Percentiles rank a stretch among this genome's conserved stretches.
Conservation (phyloP, 495 filamentous ascomycete genomes). For the Lasiosphaeris hirsuta region DNA sequence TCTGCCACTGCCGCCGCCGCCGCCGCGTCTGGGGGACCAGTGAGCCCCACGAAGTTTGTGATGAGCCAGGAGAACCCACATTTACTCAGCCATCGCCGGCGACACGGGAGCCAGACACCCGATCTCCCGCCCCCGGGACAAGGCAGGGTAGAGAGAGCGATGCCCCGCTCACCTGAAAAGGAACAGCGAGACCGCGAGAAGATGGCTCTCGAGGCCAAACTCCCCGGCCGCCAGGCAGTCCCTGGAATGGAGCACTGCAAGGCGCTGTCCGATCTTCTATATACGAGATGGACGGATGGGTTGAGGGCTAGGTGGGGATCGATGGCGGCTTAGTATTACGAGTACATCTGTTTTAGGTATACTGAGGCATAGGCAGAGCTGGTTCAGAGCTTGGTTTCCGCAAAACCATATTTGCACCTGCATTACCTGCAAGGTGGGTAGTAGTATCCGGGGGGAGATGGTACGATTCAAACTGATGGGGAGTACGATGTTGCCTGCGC, state of each 20-base stretch:
- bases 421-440: too few species aligned
- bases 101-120: constrained; percentile 56
- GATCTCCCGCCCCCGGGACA: constrained; percentile 2
- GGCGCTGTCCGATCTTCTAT: constrained; percentile 84
- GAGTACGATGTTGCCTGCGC: too few species aligned
- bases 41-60: constrained; percentile 57
- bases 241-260: constrained; percentile 89
- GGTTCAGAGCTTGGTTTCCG: too few species aligned
- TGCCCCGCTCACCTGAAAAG: constrained; percentile 16
- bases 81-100: constrained; percentile 69
- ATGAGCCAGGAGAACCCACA: constrained; percentile 82
- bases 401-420: too few species aligned
- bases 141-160: constrained; percentile 5
- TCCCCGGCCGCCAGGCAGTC: constrained; percentile 47
- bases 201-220: constrained; percentile 43
- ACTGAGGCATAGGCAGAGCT: too few species aligned
- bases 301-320: constrained; percentile 71
- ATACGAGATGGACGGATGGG: constrained; percentile 83
- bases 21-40: constrained; percentile 7
- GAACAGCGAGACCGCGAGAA: constrained; percentile 41
- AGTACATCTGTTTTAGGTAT: too few species aligned
- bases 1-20: constrained; percentile 22
- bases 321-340: constrained; percentile 5
- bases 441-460: too few species aligned
- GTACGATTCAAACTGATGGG: too few species aligned